Base-by-base conservation (phyloP, 495 filamentous ascomycete genomes). In the Aspergillus nidulans region DNA sequence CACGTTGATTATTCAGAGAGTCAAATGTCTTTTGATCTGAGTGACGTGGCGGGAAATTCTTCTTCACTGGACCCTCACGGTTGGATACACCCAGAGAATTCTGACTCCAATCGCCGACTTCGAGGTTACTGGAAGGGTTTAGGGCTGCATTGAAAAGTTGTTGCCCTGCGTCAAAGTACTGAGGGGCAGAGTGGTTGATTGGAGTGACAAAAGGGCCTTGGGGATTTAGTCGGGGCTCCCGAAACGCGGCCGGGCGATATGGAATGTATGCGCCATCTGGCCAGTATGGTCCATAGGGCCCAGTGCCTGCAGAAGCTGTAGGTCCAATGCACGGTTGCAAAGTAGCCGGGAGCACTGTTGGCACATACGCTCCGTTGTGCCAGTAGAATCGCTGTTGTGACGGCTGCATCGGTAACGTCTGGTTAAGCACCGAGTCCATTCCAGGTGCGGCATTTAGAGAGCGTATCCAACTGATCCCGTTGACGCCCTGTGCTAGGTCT, bases 221-320 rank as follows among this genome's bases (percentile, higher is more conserved):
- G 6, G 66, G 52, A 47, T 67, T 65, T 45, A 71, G 83, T n/a
- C 80, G 76, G 6, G 80, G 69, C 69, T 87, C 84, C 42, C 82
- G 75, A 56, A 87, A 62, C 20, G 85, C 80, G 23, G 86, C 79
- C 45, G 86, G 86, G 53, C 83, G 74, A 69, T 88, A 90, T n/a
- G 88, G 88, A 25, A 87, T 85, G 62, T 85, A 85, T 13, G 78
- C 84, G 5, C 86, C 85, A 69, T 95, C 85, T 12, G 85, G 84
- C 88, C 88, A 94, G 59, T 87, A 87, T 15, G 85, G 82, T 3
- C 88, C 89, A 68, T 83, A 88, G 15, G 86, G 81, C 4, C 84
- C 85, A 32, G 81, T 83, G 26, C 84, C 84, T 55, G 89, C 89
- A 16, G 87, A 87, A 19, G 85, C 83, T 3, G 89, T 90, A 30